Evolutionary conservation across 2,329 filamentous ascomycete species (phyloP), one percentile per base, ranked within the genome.

Genomic region (Escovopsis weberi): DNA sequence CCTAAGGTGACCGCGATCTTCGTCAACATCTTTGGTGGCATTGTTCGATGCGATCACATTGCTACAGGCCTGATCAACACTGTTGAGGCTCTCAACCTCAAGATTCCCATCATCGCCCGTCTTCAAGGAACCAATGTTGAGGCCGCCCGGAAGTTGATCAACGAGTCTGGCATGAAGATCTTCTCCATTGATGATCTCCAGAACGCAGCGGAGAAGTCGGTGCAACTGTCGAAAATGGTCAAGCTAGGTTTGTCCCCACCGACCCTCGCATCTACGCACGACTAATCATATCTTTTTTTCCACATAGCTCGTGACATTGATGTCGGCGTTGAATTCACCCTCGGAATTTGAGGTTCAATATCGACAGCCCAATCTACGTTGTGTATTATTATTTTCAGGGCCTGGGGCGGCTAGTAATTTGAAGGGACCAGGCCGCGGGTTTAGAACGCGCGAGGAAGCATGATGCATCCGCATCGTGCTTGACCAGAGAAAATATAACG

Each of bases 1-100:
- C 80, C 87, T 60, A 96, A 96, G 76, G 91, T 98, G 52, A 89
- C 88, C 41, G 91, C 91, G 58, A 91, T 98, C 70, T 98, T 98
- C 56, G 91, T 98, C 72, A 98, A 98, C 78, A 98, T 98, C 66
- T 98, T 98, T 62, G 91, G 91, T 62, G 91, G 91, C 69, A 98
- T 98, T 56, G 91, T 98, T 55, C 80, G 91, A 58, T 98, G 91
- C 64, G 91, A 98, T 64, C 87, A 85, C 59, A 98, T 98, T 62
- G 91, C 91, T 53, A 83, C 88, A 67, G 91, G 91, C 59, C 75
- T 98, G 55, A 94, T 98, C 71, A 82, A 85, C 63, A 94, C 94
- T 45, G 91, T 91, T 48, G 77, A 94, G 71, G 79, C 79, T 58
- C 88, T 98, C 75, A 88, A 94, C 73, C 78, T 98, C 58, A 83